Percentiles rank a stretch among this genome's conserved stretches.
Conservation (phyloP, 257 asterid species). For the Nicotiana knightiana region DNA sequence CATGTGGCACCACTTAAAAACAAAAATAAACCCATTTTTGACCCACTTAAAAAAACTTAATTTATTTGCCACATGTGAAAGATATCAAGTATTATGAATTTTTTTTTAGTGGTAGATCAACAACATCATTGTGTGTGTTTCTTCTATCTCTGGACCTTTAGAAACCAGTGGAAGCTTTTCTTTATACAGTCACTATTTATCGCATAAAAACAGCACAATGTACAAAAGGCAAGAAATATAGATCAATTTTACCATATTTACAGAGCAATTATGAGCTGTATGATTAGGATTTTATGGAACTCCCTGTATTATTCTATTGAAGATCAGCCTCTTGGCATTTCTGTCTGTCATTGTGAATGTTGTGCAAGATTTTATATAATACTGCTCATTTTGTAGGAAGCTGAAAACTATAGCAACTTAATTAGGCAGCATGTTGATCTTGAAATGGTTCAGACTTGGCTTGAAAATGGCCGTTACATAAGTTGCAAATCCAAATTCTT, state of each 20-base stretch:
- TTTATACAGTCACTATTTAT: too few relatives aligned
- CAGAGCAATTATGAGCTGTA: background rate
- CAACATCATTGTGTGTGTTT: background rate
- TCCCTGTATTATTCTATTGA: background rate
- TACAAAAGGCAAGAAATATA: too few relatives aligned
- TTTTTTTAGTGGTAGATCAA: background rate
- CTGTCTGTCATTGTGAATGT: background rate
- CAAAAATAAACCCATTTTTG: too few relatives aligned
- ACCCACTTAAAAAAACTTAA: too few relatives aligned
- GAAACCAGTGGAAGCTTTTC: too few relatives aligned
- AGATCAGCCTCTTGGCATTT: background rate
- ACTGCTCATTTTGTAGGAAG: constrained; percentile 34
- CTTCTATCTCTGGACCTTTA: too few relatives aligned
- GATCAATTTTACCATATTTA: too few relatives aligned
- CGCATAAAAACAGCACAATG: too few relatives aligned
- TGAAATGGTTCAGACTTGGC: constrained; percentile 36
- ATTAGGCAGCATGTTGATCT: constrained; percentile 53
- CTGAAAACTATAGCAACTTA: constrained; percentile 35
- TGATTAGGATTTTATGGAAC: background rate
- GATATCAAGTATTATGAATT: background rate
- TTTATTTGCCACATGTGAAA: too few relatives aligned
- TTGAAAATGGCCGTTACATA: constrained; percentile 47
- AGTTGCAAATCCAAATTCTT: constrained; percentile 45
- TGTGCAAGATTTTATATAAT: background rate
- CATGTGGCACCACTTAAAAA: too few relatives aligned